phyloP scores from a whole-genome alignment of 78 protist species.

The Dictyostelium firmibasis region DNA sequence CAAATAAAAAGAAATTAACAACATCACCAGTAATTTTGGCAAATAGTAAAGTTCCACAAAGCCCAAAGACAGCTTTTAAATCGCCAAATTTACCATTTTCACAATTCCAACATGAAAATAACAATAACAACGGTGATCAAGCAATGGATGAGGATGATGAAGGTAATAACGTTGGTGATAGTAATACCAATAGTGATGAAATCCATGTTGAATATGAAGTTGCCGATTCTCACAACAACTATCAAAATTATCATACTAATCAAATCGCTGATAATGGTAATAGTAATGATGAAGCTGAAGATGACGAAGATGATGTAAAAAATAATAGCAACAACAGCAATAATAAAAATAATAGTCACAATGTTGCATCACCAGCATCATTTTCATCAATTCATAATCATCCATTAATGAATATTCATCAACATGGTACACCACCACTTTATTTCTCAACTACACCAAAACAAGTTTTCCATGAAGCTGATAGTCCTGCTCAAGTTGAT shows the following conservation, averaged over 20 bases:
- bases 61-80: not conserved
- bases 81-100: not conserved
- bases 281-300: not conserved
- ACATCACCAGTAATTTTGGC: not conserved
- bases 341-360: not conserved
- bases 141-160: not conserved
- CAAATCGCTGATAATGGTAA: not conserved
- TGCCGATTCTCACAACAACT: not conserved
- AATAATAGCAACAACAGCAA: not conserved
- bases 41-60: not conserved
- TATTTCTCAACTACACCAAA: not conserved
- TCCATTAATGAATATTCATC: not conserved
- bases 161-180: not conserved
- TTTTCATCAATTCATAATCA: not conserved
- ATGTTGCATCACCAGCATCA: not conserved
- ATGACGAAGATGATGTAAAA: not conserved
- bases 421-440: conserved; percentile 12
- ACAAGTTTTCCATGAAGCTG: not conserved
- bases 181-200: not conserved
- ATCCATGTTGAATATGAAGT: not conserved
- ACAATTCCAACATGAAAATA: not conserved
- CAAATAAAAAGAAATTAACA: not conserved
- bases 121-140: not conserved
- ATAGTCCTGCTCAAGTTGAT: not conserved
- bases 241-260: not conserved